phyloP scores from a whole-genome alignment of 108 stramenopile species.

The Cyclotella choctawhatcheeana region DNA sequence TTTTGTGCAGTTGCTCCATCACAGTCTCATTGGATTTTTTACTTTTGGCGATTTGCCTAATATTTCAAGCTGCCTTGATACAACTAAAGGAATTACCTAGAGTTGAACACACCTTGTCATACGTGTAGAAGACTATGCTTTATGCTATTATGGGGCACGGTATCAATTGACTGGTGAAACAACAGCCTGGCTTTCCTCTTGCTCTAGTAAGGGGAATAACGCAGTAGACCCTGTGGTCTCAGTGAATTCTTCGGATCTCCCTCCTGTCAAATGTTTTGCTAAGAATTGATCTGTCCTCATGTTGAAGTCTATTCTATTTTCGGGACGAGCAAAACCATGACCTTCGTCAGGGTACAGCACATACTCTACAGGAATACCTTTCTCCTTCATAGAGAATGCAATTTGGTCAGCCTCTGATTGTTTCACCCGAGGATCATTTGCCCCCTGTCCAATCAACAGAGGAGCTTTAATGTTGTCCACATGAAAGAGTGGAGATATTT shows the following conservation, averaged over 20 bases:
- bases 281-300: slow-evolving; percentile 50
- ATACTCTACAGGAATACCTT: slow-evolving; percentile 71
- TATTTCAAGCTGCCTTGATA: too few relatives aligned
- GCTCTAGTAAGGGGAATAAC: slow-evolving; percentile 37
- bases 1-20: too few relatives aligned
- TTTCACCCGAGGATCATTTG: slow-evolving; percentile 73
- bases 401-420: slow-evolving; percentile 74
- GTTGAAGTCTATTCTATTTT: slow-evolving; percentile 70
- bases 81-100: too few relatives aligned
- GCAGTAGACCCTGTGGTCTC: slow-evolving; percentile 43
- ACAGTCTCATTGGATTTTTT: too few relatives aligned
- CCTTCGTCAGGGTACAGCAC: slow-evolving; percentile 74
- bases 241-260: slow-evolving; percentile 31
- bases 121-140: too few relatives aligned
- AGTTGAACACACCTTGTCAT: too few relatives aligned
- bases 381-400: slow-evolving; percentile 64
- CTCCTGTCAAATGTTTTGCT: slow-evolving; percentile 36
- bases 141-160: too few relatives aligned
- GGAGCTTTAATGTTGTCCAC: slow-evolving; percentile 70
- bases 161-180: not conserved
- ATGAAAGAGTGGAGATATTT: slow-evolving; percentile 71
- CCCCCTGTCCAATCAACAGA: slow-evolving; percentile 71
- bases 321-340: slow-evolving; percentile 64
- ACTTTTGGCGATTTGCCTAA: too few relatives aligned
- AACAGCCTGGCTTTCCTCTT: not conserved